phyloP scores from a whole-genome alignment of 208 protist genomes.

The Hexamita inflata region DNA sequence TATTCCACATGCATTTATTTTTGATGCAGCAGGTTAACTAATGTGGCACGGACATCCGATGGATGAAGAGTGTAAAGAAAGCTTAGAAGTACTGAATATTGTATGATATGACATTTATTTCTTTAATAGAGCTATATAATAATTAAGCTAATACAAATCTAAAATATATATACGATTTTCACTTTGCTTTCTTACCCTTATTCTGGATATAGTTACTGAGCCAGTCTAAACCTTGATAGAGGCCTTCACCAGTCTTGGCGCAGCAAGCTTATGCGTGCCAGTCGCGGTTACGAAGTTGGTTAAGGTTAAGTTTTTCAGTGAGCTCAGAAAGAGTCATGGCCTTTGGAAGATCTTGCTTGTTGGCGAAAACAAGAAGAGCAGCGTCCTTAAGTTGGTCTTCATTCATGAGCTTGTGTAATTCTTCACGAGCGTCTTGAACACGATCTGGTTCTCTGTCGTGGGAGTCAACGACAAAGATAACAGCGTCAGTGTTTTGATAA shows the following conservation, averaged over 20 bases:
- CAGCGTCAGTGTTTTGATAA: conserved; percentile 31
- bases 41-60: too few relatives aligned
- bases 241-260: conserved; percentile 33
- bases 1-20: too few relatives aligned
- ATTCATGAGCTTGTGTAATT: conserved; percentile 78
- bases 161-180: too few relatives aligned
- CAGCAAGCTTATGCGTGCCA: conserved; percentile 37
- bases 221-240: conserved; percentile 29
- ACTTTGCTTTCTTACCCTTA: conserved; percentile 12
- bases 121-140: too few relatives aligned
- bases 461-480: conserved; percentile 44
- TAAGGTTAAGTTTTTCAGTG: conserved; percentile 60
- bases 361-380: conserved; percentile 86
- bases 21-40: too few relatives aligned
- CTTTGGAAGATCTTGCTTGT: conserved; percentile 81
- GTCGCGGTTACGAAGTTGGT: conserved; percentile 23
- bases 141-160: too few relatives aligned
- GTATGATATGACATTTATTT: too few relatives aligned
- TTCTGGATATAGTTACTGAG: conserved; percentile 2
- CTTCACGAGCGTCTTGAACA: conserved; percentile 46
- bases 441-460: conserved; percentile 13
- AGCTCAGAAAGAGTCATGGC: conserved; percentile 61
- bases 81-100: too few relatives aligned
- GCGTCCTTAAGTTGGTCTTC: conserved; percentile 87
- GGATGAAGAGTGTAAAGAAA: too few relatives aligned